A percentile compares a stretch with the other conserved stretches of the same genome.
Evolutionary conservation across 164 flowering plant genomes (phyloP).

Genomic region (Litsea cubeba): DNA sequence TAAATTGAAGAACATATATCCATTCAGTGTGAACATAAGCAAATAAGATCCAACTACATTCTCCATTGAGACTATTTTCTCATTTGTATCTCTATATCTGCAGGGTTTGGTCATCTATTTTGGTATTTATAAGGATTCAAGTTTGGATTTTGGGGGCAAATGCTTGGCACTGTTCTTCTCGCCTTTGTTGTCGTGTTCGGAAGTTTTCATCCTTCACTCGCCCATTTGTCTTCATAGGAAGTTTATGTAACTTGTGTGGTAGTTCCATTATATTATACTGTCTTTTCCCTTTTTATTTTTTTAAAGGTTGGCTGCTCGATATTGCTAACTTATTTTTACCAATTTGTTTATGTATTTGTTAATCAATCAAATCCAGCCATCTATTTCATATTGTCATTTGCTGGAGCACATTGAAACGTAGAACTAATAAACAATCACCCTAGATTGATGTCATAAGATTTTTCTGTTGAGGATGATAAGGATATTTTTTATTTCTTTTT

Average conservation of each 20-base stretch:
- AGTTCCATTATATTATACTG: background rate
- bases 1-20: background rate
- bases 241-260: background rate
- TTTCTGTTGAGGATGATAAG: no score
- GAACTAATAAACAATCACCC: no score
- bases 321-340: background rate
- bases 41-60: background rate
- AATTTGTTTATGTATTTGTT: background rate
- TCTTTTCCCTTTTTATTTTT: no score
- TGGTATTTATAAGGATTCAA: background rate
- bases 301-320: background rate
- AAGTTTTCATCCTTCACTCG: background rate
- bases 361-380: background rate
- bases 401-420: background rate
- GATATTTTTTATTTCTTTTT: no score
- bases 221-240: background rate
- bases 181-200: background rate
- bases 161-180: no score
- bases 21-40: background rate
- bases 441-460: no score
- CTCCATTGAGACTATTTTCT: background rate
- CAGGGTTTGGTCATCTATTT: constrained; percentile 12
- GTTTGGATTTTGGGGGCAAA: background rate
- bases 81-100: constrained; percentile 4
- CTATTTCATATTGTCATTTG: background rate